Percentiles rank a stretch among this genome's conserved stretches.
Evolutionary conservation across 148 eudicot species (phyloP).

Genomic region (Amaranthus palmeri): DNA sequence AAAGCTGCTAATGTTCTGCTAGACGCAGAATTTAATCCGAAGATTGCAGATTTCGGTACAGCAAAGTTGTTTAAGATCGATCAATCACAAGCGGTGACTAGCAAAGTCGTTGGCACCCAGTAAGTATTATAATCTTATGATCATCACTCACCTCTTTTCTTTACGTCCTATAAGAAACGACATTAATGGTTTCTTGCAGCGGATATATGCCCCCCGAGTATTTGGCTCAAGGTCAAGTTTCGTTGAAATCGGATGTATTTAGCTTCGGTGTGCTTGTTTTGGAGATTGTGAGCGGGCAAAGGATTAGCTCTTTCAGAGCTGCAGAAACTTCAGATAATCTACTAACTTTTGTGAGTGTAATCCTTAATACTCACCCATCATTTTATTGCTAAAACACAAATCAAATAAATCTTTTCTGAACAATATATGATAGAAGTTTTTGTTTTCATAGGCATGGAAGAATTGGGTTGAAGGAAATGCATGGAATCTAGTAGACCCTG

Average conservation of each 20-base stretch:
- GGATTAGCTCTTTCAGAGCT: conserved; percentile 9
- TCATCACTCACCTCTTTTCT: neutral
- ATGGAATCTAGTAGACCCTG: conserved; percentile 22
- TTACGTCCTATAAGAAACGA: neutral
- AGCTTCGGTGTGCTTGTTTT: conserved; percentile 38
- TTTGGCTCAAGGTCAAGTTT: conserved; percentile 27
- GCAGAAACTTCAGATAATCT: conserved; percentile 9
- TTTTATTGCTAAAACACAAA: too few species aligned
- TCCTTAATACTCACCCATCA: neutral
- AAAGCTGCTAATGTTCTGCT: conserved; percentile 37
- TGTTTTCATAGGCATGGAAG: conserved; percentile 26
- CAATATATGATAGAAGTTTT: too few species aligned
- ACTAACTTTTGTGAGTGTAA: conserved; percentile 16
- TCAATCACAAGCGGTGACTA: conserved; percentile 26
- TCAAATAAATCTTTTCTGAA: too few species aligned
- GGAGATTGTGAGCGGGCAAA: conserved; percentile 27
- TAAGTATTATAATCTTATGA: conserved; percentile 8
- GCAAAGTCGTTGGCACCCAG: conserved; percentile 32
- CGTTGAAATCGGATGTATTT: conserved; percentile 32
- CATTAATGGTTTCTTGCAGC: conserved; percentile 7
- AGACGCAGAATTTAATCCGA: conserved; percentile 36
- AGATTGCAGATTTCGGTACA: conserved; percentile 46
- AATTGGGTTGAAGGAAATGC: conserved; percentile 21
- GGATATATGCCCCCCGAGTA: conserved; percentile 39
- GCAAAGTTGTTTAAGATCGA: conserved; percentile 32